Evolutionary conservation across 208 protist genomes (phyloP).

Genomic region (Porcisia deanei): DNA sequence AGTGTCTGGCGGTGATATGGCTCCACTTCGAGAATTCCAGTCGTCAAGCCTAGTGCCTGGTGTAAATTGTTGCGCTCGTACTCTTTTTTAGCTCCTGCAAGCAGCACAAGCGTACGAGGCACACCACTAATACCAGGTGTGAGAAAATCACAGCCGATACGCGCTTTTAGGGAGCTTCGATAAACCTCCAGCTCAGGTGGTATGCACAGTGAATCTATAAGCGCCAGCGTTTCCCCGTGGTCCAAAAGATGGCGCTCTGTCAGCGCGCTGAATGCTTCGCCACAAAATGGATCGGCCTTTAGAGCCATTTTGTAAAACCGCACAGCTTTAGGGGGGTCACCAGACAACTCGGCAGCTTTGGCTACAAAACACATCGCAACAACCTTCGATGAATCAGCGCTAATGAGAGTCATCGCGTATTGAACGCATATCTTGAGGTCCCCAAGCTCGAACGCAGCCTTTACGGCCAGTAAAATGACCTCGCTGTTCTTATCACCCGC

Average conservation of each 20-base stretch:
- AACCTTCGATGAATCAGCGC: slow-evolving; percentile 33
- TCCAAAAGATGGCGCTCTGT: slow-evolving; percentile 67
- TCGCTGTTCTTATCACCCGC: slow-evolving; percentile 31
- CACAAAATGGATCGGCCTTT: slow-evolving; percentile 69
- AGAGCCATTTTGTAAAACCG: slow-evolving; percentile 69
- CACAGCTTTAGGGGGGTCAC: slow-evolving; percentile 56
- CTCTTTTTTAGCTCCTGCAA: slow-evolving; percentile 51
- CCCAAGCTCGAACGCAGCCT: slow-evolving; percentile 72
- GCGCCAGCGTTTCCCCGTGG: slow-evolving; percentile 31
- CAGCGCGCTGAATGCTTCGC: slow-evolving; percentile 67
- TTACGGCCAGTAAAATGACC: slow-evolving; percentile 54
- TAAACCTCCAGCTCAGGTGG: slow-evolving; percentile 49
- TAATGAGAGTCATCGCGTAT: slow-evolving; percentile 39
- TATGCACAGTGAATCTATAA: slow-evolving; percentile 66
- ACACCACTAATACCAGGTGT: slow-evolving; percentile 28
- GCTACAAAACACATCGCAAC: slow-evolving; percentile 72
- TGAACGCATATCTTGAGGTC: slow-evolving; percentile 54
- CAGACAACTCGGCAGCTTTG: slow-evolving; percentile 72
- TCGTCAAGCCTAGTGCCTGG: slow-evolving; percentile 58
- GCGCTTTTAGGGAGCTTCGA: slow-evolving; percentile 23
- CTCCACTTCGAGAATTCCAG: slow-evolving; percentile 55
- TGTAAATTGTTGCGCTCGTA: slow-evolving; percentile 79
- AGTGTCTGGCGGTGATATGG: slow-evolving; percentile 67
- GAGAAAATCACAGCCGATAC: slow-evolving; percentile 24
- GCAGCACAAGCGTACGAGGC: slow-evolving; percentile 46